Evolutionary conservation across 108 stramenopile species (phyloP).

Genomic region (Nitzschia putrida): DNA sequence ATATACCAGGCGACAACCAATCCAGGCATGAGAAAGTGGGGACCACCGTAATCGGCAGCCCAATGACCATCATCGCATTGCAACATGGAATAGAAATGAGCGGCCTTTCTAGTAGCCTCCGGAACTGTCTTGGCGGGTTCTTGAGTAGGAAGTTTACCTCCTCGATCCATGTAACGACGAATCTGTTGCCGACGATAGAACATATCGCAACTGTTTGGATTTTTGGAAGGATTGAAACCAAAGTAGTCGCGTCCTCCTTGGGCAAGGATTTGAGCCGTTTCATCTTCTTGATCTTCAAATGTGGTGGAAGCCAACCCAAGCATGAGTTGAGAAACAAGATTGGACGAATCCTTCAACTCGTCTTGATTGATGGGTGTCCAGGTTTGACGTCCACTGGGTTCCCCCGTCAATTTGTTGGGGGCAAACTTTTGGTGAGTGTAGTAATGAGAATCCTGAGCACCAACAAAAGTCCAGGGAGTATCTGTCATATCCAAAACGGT

Average conservation of each 20-base stretch:
- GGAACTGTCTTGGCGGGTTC: conserved; percentile 42
- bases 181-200: conserved; percentile 82
- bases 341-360: neutral
- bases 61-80: conserved; percentile 91
- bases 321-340: neutral
- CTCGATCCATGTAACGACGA: conserved; percentile 54
- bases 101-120: conserved; percentile 66
- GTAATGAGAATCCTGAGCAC: conserved; percentile 72
- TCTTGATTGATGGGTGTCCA: conserved; percentile 46
- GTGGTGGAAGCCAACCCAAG: conserved; percentile 4
- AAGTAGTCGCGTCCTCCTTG: conserved; percentile 55
- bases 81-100: conserved; percentile 82
- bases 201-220: conserved; percentile 76
- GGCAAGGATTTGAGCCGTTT: conserved; percentile 12
- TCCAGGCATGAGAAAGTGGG: conserved; percentile 97
- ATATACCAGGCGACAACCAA: conserved; percentile 90
- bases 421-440: conserved; percentile 47
- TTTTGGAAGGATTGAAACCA: conserved; percentile 77
- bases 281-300: conserved; percentile 5
- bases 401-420: conserved; percentile 57
- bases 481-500: conserved; percentile 1
- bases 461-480: conserved; percentile 62
- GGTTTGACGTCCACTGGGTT: conserved; percentile 76
- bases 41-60: conserved; percentile 98
- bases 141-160: conserved; percentile 33